Base-by-base conservation (phyloP, 805 yeast genomes). In the Kluyveromyces nonfermentans region DNA sequence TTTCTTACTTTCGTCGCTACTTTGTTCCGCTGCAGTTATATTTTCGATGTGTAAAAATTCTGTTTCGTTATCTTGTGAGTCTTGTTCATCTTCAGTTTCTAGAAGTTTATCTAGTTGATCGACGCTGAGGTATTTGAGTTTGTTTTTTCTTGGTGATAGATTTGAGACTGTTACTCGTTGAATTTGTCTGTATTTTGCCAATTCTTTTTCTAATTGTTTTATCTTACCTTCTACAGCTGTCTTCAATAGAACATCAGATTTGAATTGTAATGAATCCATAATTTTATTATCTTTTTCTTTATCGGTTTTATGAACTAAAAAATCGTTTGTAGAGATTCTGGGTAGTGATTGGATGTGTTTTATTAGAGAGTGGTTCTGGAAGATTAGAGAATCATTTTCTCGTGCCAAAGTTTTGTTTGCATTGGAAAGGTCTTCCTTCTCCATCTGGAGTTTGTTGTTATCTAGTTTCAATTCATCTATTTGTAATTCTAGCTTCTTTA, bases 391-490 rank as follows among this genome's bases (percentile, higher is more conserved):
- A 12, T 20, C 39, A n/a, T 36, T 36, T 20, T 22, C 32, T 5
- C 32, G 19, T 5, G 19, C 17, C 18, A 36, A 36, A 28, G 15
- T 38, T 22, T 41, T 45, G 25, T 36, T 42, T 7, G 33, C 35
- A 19, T 15, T 15, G 12, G 20, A 35, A 34, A 30, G 39, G 21
- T 44, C 43, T 10, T 36, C 48, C 21, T 47, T 43, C 5, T 38
- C 41, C 41, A 38, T 7, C 10, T 16, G 41, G 6, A 62, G 40
- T 43, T 57, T 59, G 40, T 61, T 62, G 47, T 63, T 63, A 33
- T 61, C 64, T 28, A 62, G 41, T 48, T 53, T 60, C 25, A 63
- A 44, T 37, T 63, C 67, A 32, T 52, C 53, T 15, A 62, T 59
- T 36, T 62, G 59, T 12, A 62, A 21, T 46, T 63, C 66, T 39